Percentiles rank a stretch among this genome's conserved stretches.
phyloP scores from a whole-genome alignment of 768 basidiomycete species.

The Termitomyces sp. region DNA sequence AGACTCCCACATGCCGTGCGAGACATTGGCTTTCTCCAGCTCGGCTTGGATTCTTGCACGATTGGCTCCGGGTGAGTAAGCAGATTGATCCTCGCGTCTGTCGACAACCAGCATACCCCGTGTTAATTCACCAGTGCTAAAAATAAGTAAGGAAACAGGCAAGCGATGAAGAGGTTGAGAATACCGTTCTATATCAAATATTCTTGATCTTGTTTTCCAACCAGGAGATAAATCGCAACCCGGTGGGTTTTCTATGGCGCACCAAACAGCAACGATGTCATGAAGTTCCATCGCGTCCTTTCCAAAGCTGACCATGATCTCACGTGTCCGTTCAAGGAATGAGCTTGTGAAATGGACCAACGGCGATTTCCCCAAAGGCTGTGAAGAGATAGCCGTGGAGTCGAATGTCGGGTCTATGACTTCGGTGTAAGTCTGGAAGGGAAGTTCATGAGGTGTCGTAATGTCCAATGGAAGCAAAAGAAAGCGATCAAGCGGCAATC shows the following conservation, averaged over 20 bases:
- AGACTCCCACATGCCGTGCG: slow-evolving; percentile 40
- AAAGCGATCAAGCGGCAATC: slow-evolving; percentile 63
- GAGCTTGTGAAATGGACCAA: slow-evolving; percentile 75
- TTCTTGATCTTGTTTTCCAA: slow-evolving; percentile 51
- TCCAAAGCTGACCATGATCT: slow-evolving; percentile 75
- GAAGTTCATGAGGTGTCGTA: slow-evolving; percentile 74
- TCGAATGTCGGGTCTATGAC: slow-evolving; percentile 60
- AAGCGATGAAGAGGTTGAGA: background rate
- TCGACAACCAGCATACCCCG: slow-evolving; percentile 88
- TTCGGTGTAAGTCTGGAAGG: slow-evolving; percentile 57
- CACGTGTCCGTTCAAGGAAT: slow-evolving; percentile 68
- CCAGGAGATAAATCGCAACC: slow-evolving; percentile 32
- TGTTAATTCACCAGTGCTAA: slow-evolving; percentile 66
- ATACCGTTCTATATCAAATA: slow-evolving; percentile 70
- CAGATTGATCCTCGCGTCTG: slow-evolving; percentile 59
- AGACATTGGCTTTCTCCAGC: slow-evolving; percentile 31
- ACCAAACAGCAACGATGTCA: slow-evolving; percentile 88
- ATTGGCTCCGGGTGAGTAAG: slow-evolving; percentile 61
- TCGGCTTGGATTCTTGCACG: slow-evolving; percentile 57
- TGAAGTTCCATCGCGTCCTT: slow-evolving; percentile 88
- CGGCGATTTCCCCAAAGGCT: slow-evolving; percentile 43
- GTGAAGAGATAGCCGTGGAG: slow-evolving; percentile 44
- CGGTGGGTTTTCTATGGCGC: slow-evolving; percentile 69
- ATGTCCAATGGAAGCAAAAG: slow-evolving; percentile 76
- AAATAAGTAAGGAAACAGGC: background rate